Percentiles rank a stretch among this genome's conserved stretches.
Conservation (phyloP, 2,329 filamentous ascomycete species). For the Paraphaeosphaeria minitans region DNA sequence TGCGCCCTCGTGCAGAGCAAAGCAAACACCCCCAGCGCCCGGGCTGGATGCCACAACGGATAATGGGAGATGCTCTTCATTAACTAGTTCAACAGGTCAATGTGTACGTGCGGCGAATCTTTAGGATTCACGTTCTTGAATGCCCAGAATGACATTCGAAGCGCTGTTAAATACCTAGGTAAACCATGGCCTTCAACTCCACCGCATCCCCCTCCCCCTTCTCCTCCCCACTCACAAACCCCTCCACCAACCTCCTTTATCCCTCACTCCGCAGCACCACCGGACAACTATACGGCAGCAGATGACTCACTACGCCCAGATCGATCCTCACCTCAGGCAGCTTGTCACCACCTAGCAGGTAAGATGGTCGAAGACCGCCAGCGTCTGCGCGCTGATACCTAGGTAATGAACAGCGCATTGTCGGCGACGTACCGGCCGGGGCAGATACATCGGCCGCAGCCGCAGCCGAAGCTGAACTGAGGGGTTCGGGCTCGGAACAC, state of each 20-base stretch:
- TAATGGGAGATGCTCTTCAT: too few species aligned
- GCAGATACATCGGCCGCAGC: constrained; percentile 52
- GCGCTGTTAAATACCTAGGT: too few species aligned
- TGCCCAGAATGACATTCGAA: too few species aligned
- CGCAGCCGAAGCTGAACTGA: constrained; percentile 47
- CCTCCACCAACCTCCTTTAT: constrained; percentile 41
- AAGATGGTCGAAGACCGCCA: constrained; percentile 57
- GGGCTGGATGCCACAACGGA: too few species aligned
- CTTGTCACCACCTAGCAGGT: constrained; percentile 33
- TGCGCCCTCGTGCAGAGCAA: too few species aligned
- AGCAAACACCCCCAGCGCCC: too few species aligned
- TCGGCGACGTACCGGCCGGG: constrained; percentile 52
- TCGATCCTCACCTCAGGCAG: constrained; percentile 45
- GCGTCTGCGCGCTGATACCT: constrained; percentile 50
- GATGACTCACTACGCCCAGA: constrained; percentile 43
- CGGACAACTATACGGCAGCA: constrained; percentile 37
- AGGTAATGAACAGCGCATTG: constrained; percentile 48
- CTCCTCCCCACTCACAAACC: constrained; percentile 31
- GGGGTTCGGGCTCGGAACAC: constrained; percentile 46
- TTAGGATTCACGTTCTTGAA: too few species aligned
- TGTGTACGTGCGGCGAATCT: too few species aligned
- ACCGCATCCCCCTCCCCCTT: constrained; percentile 43
- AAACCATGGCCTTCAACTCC: neutral
- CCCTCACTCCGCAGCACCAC: constrained; percentile 40
- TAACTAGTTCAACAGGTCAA: too few species aligned